Conservation (phyloP, 2,329 filamentous ascomycete genomes). For the Aspergillus vadensis region DNA sequence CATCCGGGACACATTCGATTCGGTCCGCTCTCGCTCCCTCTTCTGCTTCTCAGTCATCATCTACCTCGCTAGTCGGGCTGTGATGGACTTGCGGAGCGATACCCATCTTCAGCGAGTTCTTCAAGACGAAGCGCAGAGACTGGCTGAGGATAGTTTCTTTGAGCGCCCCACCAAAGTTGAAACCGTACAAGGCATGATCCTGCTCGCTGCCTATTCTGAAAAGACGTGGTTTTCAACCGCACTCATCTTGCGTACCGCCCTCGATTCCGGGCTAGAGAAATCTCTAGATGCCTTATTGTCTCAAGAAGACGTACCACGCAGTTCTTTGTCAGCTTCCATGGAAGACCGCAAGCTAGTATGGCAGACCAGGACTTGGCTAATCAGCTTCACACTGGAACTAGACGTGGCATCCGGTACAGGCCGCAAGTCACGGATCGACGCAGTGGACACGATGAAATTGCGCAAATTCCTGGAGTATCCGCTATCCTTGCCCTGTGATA, state of each 20-base stretch:
- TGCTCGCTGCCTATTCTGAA: conserved; percentile 39
- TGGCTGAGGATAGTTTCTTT: conserved; percentile 41
- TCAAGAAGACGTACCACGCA: conserved; percentile 35
- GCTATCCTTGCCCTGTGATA: conserved; percentile 36
- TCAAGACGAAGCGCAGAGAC: conserved; percentile 38
- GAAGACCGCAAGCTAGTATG: conserved; percentile 38
- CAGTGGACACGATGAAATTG: conserved; percentile 36
- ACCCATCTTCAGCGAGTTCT: conserved; percentile 38
- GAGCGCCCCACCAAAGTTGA: conserved; percentile 40
- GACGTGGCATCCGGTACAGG: conserved; percentile 40
- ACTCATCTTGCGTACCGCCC: conserved; percentile 37
- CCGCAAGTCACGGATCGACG: conserved; percentile 37
- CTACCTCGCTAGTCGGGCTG: conserved; percentile 38
- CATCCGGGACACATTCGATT: conserved; percentile 40
- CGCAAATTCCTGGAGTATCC: conserved; percentile 39
- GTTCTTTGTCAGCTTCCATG: conserved; percentile 37
- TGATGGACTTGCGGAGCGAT: conserved; percentile 34
- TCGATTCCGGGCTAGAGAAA: conserved; percentile 39
- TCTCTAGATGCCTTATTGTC: conserved; percentile 36
- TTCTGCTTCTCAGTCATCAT: conserved; percentile 42
- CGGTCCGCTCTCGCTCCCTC: conserved; percentile 37
- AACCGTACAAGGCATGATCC: conserved; percentile 41
- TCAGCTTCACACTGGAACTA: conserved; percentile 37
- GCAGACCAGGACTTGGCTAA: conserved; percentile 40
- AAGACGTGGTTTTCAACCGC: conserved; percentile 43